Percentiles rank a stretch among this genome's conserved stretches.
phyloP scores from a whole-genome alignment of 1,284 basidiomycete species.

The Irpex sp. region DNA sequence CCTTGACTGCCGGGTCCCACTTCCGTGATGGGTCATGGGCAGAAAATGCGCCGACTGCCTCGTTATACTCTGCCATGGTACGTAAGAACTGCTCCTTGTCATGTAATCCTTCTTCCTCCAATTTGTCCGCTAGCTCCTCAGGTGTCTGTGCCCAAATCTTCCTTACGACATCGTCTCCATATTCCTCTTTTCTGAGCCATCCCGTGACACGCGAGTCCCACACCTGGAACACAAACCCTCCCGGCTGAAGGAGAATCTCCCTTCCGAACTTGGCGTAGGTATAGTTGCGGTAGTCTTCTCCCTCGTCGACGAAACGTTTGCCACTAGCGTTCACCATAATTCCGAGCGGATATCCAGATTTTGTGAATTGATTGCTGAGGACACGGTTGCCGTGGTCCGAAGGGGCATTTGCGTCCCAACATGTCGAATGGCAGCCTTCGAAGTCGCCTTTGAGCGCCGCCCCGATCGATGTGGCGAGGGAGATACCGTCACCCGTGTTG shows the following conservation, averaged over 20 bases:
- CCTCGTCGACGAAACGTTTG: slow-evolving; percentile 62
- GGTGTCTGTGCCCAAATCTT: slow-evolving; percentile 44
- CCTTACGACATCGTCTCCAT: slow-evolving; percentile 52
- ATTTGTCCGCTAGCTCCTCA: slow-evolving; percentile 44
- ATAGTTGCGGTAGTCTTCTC: slow-evolving; percentile 64
- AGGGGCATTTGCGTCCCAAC: slow-evolving; percentile 63
- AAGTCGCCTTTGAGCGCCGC: slow-evolving; percentile 56
- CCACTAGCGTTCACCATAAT: slow-evolving; percentile 59
- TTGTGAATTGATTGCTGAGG: slow-evolving; percentile 64
- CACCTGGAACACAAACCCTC: slow-evolving; percentile 56
- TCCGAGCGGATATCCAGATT: slow-evolving; percentile 66
- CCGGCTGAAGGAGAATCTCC: slow-evolving; percentile 52
- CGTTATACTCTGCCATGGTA: slow-evolving; percentile 47
- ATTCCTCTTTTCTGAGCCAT: slow-evolving; percentile 55
- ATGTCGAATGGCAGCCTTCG: slow-evolving; percentile 60
- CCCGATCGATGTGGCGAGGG: slow-evolving; percentile 44
- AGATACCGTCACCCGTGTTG: slow-evolving; percentile 59
- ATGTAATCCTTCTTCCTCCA: slow-evolving; percentile 41
- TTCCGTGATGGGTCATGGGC: slow-evolving; percentile 27
- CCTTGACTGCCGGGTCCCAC: slow-evolving; percentile 63
- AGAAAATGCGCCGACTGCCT: slow-evolving; percentile 35
- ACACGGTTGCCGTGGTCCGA: slow-evolving; percentile 44
- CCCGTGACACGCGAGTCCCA: slow-evolving; percentile 44
- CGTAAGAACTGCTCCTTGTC: slow-evolving; percentile 36
- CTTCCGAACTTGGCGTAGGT: slow-evolving; percentile 65